A percentile compares a stretch with the other conserved stretches of the same genome.
Conservation (phyloP, 2,329 filamentous ascomycete genomes). For the Aspergillus tamarii region DNA sequence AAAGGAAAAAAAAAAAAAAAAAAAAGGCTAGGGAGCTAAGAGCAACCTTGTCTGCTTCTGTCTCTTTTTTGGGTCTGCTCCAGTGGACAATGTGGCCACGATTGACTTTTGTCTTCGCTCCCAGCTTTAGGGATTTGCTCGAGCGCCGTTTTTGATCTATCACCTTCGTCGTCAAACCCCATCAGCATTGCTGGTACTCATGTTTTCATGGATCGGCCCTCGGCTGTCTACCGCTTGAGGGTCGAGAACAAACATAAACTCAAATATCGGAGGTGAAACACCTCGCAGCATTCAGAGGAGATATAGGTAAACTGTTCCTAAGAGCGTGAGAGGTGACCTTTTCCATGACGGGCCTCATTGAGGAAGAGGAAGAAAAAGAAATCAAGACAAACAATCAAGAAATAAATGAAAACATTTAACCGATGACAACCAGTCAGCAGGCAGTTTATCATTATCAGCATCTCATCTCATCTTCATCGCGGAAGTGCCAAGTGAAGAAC, state of each 20-base stretch:
- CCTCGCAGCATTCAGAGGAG: neutral
- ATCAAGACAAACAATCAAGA: neutral
- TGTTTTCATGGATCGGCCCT: neutral
- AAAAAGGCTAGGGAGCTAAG: neutral
- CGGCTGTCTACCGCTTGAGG: neutral
- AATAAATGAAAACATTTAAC: neutral
- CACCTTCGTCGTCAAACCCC: conserved; percentile 7
- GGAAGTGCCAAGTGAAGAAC: neutral
- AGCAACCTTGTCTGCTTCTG: conserved; percentile 5
- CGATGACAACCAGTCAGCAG: neutral
- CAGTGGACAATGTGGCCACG: conserved; percentile 9
- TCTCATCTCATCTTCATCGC: neutral
- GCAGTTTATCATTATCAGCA: neutral
- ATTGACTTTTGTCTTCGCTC: neutral
- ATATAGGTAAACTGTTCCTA: neutral
- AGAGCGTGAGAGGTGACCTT: neutral
- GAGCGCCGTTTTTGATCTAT: conserved; percentile 23
- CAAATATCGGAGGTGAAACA: neutral
- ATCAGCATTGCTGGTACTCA: neutral
- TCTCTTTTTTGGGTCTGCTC: conserved; percentile 13
- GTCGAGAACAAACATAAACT: neutral
- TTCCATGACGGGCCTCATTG: neutral
- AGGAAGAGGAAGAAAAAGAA: neutral
- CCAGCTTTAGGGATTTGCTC: conserved; percentile 10
- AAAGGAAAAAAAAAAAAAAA: neutral